Conservation (phyloP, 148 eudicot species). For the Dianthus caryophyllus region DNA sequence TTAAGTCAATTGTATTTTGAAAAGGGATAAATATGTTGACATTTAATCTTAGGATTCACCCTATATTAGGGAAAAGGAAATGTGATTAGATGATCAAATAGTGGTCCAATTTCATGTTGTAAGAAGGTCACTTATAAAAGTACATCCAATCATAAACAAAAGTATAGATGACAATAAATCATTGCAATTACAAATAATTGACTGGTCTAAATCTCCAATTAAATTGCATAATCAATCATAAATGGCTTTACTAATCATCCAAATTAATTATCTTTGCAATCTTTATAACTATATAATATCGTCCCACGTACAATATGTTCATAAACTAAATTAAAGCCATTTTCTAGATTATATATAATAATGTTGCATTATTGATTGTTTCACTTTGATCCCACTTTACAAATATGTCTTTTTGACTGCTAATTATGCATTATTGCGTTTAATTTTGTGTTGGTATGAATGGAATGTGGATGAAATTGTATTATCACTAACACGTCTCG, state of each 20-base stretch:
- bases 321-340: neutral
- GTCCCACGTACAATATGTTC: neutral
- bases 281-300: neutral
- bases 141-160: slow-evolving; percentile 28
- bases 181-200: slow-evolving; percentile 14
- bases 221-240: slow-evolving; percentile 12
- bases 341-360: slow-evolving; percentile 24
- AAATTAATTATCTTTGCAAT: slow-evolving; percentile 5
- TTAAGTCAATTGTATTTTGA: too few species aligned
- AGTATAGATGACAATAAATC: neutral
- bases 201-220: slow-evolving; percentile 28
- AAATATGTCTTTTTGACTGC: slow-evolving; percentile 27
- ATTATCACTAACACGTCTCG: too few species aligned
- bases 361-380: neutral
- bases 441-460: too few species aligned
- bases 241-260: slow-evolving; percentile 8
- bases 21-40: too few species aligned
- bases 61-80: too few species aligned
- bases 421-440: neutral
- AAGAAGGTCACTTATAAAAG: neutral
- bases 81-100: neutral
- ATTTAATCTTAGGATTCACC: too few species aligned
- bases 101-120: neutral
- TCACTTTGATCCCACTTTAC: slow-evolving; percentile 12
- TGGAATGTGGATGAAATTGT: too few species aligned